A percentile compares a stretch with the other conserved stretches of the same genome.
These are phyloP conservation scores for Camelina hispida DNA, from an alignment of 345 rosid species.

Conservation along the genomic window DNA sequence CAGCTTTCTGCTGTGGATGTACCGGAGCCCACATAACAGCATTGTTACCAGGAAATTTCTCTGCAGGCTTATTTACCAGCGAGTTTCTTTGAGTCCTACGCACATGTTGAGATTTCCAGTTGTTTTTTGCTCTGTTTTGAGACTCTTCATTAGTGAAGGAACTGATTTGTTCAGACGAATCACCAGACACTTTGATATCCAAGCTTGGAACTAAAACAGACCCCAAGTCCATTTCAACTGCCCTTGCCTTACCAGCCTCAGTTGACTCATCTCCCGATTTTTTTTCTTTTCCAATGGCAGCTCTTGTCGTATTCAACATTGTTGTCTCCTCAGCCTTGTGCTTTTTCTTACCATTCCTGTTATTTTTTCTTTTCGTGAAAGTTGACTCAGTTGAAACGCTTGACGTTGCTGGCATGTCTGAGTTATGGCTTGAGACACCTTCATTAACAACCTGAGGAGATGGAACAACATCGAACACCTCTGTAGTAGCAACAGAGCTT, in stretches of 20 bases:
- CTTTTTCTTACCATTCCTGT: constrained; percentile 65
- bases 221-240: constrained; percentile 43
- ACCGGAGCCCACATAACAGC: constrained; percentile 92
- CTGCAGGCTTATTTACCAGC: constrained; percentile 57
- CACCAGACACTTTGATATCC: constrained; percentile 54
- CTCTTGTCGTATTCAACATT: constrained; percentile 40
- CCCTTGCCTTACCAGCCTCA: constrained; percentile 51
- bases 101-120: constrained; percentile 71
- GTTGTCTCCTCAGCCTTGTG: constrained; percentile 65
- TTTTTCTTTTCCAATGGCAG: constrained; percentile 48
- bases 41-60: constrained; percentile 57
- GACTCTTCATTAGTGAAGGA: constrained; percentile 59
- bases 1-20: constrained; percentile 63
- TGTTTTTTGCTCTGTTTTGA: constrained; percentile 56
- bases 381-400: constrained; percentile 52
- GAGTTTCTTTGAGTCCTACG: constrained; percentile 62
- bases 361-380: constrained; percentile 63
- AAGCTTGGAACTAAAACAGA: constrained; percentile 43
- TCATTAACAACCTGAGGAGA: constrained; percentile 46
- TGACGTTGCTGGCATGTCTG: constrained; percentile 47
- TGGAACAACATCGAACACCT: constrained; percentile 45
- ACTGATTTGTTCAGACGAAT: constrained; percentile 53
- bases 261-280: constrained; percentile 38
- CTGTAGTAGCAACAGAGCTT: constrained; percentile 46
- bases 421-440: constrained; percentile 45